A percentile compares a stretch with the other conserved stretches of the same genome.
Conservation (phyloP, 306 rosid species). For the Fragaria vesca region DNA sequence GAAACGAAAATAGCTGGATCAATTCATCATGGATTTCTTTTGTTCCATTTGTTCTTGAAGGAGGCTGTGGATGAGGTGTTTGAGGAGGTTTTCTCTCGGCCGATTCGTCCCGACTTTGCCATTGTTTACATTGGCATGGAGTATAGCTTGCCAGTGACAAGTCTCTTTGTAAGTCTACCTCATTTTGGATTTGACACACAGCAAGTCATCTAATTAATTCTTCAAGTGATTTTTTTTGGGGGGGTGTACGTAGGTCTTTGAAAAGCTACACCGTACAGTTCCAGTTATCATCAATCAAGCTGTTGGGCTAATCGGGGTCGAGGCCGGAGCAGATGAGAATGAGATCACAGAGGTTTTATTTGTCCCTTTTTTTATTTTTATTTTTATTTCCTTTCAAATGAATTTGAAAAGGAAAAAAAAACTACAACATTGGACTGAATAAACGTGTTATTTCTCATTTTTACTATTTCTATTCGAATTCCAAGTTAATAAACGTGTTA, state of each 20-base stretch:
- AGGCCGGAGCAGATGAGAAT: constrained; percentile 38
- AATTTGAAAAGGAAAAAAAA: not conserved
- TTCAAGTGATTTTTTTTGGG: no score
- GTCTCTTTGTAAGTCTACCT: not conserved
- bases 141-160: constrained; percentile 17
- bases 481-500: not conserved
- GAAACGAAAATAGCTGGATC: not conserved
- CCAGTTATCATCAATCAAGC: constrained; percentile 43
- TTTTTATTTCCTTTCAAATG: not conserved
- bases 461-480: not conserved
- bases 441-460: not conserved
- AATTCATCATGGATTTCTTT: not conserved
- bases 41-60: constrained; percentile 24
- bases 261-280: constrained; percentile 32
- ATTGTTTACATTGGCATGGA: constrained; percentile 31
- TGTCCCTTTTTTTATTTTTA: no score
- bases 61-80: constrained; percentile 53
- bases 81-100: constrained; percentile 47
- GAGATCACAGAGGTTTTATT: constrained; percentile 53
- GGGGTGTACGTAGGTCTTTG: constrained; percentile 24
- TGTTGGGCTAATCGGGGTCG: constrained; percentile 51
- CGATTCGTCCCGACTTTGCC: constrained; percentile 56
- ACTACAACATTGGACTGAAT: no score
- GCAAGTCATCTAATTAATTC: not conserved
- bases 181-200: not conserved